Base-by-base conservation (phyloP, 176 grass and related monocot species). In the Phoenix roebelenii region DNA sequence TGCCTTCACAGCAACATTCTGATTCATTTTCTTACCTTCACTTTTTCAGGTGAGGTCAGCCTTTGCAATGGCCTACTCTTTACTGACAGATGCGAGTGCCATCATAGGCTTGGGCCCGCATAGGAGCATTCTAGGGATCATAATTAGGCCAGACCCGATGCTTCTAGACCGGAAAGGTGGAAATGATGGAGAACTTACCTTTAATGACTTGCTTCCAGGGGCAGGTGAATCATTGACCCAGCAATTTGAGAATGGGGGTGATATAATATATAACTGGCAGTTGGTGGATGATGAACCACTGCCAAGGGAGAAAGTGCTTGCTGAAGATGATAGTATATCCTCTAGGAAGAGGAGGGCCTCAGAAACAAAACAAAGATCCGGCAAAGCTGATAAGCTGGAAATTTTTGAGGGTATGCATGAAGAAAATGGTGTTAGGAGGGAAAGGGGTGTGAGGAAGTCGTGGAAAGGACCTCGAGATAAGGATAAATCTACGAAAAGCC, bases 121-220 rank as follows among this genome's bases (percentile, higher is more conserved):
- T 18, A 85, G 79, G 59, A 93, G 94, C 72, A 89, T 98, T 73
- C 73, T 98, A 56, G 88, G 88, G 25, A 83, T 64, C 29, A 93
- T 98, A 57, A 89, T 98, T 25, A 84, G 94, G 74, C 88, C 85
- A 4, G 94, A 98, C 61, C 77, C 82, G 1, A 62, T 81, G 19
- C 79, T 99, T 53, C 76, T 98, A 22, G 80, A 98, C 54, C 78
- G 88, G n/a, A 98, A 89, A 83, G 84, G 88, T 63, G 89, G 81
- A 67, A 80, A 72, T 50, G 76, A 63, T 15, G 73, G 76, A 61
- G 48, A 22, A 17, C 52, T 29, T 16, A 73, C 76, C n/a, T 54
- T 72, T 54, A 66, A 69, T 53, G 74, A 48, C 14, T 60, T 89
- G 53, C 76, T 99, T 49, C 66, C 72, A 14, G 84, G 84, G 58